Conservation (phyloP, 441 rosid species). For the Gossypium gossypioides region DNA sequence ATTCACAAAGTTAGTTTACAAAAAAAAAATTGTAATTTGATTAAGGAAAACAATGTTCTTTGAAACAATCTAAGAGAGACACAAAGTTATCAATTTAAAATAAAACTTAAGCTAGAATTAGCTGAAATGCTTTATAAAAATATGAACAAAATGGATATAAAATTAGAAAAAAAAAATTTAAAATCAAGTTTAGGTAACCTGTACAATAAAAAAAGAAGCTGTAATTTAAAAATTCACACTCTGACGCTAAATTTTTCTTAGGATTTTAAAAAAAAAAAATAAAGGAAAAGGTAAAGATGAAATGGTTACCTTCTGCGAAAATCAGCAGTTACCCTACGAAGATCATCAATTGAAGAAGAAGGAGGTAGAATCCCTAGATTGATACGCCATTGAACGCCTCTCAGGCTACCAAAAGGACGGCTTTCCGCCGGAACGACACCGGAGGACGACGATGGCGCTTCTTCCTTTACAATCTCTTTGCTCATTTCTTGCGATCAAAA, state of each 20-base stretch:
- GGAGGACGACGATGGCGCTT: conserved; percentile 22
- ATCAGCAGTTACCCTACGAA: conserved; percentile 78
- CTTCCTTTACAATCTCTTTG: conserved; percentile 19
- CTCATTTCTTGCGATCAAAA: conserved; percentile 21
- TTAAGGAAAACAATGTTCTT: neutral
- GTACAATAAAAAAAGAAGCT: neutral
- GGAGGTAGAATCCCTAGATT: conserved; percentile 73
- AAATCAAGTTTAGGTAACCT: neutral
- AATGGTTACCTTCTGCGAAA: conserved; percentile 58
- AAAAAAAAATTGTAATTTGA: neutral
- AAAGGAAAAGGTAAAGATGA: neutral
- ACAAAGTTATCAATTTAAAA: neutral
- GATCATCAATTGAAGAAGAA: conserved; percentile 57
- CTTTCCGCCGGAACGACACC: conserved; percentile 11
- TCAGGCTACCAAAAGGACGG: conserved; percentile 43
- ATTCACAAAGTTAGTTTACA: neutral
- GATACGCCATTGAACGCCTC: conserved; percentile 81
- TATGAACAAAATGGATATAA: neutral
- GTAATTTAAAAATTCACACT: neutral
- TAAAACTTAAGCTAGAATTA: neutral
- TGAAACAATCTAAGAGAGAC: neutral
- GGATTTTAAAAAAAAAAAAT: neutral
- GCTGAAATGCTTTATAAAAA: neutral
- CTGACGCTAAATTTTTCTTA: neutral
- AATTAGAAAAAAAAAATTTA: neutral